phyloP scores from a whole-genome alignment of 2,329 filamentous ascomycete species.

The Pyricularia sp. region DNA sequence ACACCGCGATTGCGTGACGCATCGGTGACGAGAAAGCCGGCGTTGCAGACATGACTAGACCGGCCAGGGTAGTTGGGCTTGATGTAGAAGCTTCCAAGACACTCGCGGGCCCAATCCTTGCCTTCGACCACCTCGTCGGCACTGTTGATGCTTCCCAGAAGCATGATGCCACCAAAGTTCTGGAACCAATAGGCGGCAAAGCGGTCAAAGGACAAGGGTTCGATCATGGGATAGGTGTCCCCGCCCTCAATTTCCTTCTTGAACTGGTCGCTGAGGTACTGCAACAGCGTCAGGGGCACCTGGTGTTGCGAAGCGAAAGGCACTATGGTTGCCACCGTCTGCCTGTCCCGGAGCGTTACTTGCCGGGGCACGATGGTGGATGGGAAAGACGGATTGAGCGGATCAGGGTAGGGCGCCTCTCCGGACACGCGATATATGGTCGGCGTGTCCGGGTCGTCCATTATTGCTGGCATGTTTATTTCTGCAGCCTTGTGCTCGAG shows the following conservation, averaged over 20 bases:
- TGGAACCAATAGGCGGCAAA: constrained; percentile 85
- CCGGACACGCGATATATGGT: constrained; percentile 60
- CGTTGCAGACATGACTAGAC: constrained; percentile 86
- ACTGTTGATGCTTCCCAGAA: constrained; percentile 60
- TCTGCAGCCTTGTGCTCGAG: no score
- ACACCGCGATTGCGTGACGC: constrained; percentile 61
- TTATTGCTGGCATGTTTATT: constrained; percentile 57
- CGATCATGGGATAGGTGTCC: constrained; percentile 82
- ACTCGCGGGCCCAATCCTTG: constrained; percentile 67
- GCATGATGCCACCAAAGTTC: constrained; percentile 79
- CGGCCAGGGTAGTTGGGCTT: constrained; percentile 88
- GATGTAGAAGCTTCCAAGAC: constrained; percentile 84
- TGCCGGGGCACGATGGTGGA: constrained; percentile 57
- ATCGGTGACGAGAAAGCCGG: constrained; percentile 62
- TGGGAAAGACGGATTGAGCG: constrained; percentile 50
- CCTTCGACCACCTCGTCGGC: constrained; percentile 40
- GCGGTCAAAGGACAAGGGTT: constrained; percentile 56
- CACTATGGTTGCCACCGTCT: constrained; percentile 71
- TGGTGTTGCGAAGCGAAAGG: constrained; percentile 67
- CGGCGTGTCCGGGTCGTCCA: constrained; percentile 61
- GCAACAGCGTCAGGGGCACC: constrained; percentile 61
- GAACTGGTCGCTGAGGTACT: constrained; percentile 70
- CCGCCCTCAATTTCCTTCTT: constrained; percentile 86
- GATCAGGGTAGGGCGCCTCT: constrained; percentile 49
- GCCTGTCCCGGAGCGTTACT: constrained; percentile 71